A percentile compares a stretch with the other conserved stretches of the same genome.
These are phyloP conservation scores for Acmispon strigosus DNA, from an alignment of 306 rosid species.

Conservation along the genomic window DNA sequence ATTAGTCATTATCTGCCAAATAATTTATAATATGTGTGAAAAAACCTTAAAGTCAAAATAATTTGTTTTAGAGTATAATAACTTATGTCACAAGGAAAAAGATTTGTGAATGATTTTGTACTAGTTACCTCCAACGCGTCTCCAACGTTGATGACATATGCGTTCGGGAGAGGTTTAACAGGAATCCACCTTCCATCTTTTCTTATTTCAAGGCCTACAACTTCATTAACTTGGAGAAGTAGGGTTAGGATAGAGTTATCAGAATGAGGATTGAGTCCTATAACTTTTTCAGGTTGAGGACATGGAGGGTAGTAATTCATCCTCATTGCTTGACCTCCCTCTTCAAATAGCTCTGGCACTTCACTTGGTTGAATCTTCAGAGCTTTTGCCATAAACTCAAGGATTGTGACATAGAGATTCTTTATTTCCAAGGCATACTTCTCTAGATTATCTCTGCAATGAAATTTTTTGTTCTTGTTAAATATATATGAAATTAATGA, in stretches of 20 bases:
- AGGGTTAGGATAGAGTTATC: conserved; percentile 25
- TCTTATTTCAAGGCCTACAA: conserved; percentile 33
- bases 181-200: conserved; percentile 34
- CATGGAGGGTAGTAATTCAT: conserved; percentile 42
- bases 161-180: conserved; percentile 20
- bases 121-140: conserved; percentile 17
- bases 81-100: no score
- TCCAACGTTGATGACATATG: conserved; percentile 33
- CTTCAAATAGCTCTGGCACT: conserved; percentile 22
- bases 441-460: conserved; percentile 18
- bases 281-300: conserved; percentile 28
- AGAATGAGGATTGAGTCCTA: conserved; percentile 35
- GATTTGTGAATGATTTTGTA: not conserved
- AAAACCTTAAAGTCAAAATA: not conserved
- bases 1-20: conserved; percentile 14
- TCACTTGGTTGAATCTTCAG: not conserved
- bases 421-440: not conserved
- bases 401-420: not conserved
- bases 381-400: conserved; percentile 2
- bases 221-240: conserved; percentile 28
- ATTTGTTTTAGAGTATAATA: no score
- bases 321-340: conserved; percentile 16
- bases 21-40: not conserved
- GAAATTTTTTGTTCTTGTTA: not conserved
- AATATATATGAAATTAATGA: not conserved